phyloP scores from a whole-genome alignment of 2,329 filamentous ascomycete species.

The Didymella pomorum region DNA sequence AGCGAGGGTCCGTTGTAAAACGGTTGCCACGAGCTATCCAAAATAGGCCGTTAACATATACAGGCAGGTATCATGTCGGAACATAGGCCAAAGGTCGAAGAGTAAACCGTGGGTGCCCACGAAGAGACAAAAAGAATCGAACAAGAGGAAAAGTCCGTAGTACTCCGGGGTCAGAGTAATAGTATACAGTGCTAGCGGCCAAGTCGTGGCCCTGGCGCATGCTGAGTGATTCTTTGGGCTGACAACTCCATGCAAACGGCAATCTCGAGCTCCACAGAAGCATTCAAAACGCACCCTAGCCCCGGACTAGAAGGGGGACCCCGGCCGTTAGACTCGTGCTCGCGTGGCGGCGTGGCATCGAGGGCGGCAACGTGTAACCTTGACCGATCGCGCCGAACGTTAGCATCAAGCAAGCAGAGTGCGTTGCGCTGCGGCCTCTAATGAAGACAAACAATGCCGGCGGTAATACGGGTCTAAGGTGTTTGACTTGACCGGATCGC shows the following conservation, averaged over 20 bases:
- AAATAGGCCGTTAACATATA: constrained; percentile 21
- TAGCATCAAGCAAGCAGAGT: constrained; percentile 4
- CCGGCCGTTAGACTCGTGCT: constrained; percentile 12
- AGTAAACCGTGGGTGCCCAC: background rate
- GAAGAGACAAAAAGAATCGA: constrained; percentile 8
- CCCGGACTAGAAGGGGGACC: constrained; percentile 3
- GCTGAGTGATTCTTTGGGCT: constrained; percentile 9
- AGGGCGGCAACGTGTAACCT: constrained; percentile 6
- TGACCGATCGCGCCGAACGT: constrained; percentile 1
- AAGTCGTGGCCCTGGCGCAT: constrained; percentile 18
- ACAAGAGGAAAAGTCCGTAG: constrained; percentile 13
- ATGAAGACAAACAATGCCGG: constrained; percentile 12
- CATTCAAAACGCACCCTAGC: constrained; percentile 1
- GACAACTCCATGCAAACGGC: constrained; percentile 7
- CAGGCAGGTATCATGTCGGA: constrained; percentile 31
- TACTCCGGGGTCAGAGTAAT: constrained; percentile 27
- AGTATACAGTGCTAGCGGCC: constrained; percentile 34
- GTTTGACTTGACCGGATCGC: constrained; percentile 11
- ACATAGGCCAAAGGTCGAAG: background rate
- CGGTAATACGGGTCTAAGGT: constrained; percentile 1
- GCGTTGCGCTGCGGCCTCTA: background rate
- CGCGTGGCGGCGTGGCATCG: constrained; percentile 19
- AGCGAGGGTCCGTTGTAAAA: background rate
- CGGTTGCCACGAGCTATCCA: constrained; percentile 20
- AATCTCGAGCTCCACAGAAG: background rate